phyloP scores from a whole-genome alignment of 768 basidiomycete genomes.

The Macrolepiota fuliginosa region DNA sequence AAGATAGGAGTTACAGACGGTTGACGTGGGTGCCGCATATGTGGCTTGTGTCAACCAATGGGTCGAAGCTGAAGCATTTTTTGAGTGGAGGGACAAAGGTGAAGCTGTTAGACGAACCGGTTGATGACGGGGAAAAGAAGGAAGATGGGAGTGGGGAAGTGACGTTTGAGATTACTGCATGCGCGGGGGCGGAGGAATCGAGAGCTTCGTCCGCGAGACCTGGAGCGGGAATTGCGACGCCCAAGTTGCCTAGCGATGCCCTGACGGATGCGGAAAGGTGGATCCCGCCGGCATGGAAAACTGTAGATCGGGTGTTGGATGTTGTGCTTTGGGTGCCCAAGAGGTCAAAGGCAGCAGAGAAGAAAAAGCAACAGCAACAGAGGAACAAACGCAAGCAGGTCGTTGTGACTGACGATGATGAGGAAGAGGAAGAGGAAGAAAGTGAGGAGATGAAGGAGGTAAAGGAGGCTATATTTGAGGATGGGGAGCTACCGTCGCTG shows the following conservation, averaged over 20 bases:
- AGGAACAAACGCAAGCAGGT: constrained; percentile 23
- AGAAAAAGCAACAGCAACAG: constrained; percentile 21
- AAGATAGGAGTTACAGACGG: constrained; percentile 71
- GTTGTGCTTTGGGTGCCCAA: constrained; percentile 60
- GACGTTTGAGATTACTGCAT: constrained; percentile 35
- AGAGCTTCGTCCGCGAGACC: constrained; percentile 32
- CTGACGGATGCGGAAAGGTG: constrained; percentile 67
- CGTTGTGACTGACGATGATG: constrained; percentile 25
- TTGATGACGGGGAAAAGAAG: constrained; percentile 27
- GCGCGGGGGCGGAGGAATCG: constrained; percentile 33
- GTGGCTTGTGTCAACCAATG: constrained; percentile 75
- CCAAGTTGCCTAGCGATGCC: constrained; percentile 33
- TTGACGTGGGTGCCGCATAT: constrained; percentile 90
- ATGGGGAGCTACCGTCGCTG: constrained; percentile 63
- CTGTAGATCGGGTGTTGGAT: constrained; percentile 89
- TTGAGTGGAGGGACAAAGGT: constrained; percentile 66
- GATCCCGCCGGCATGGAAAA: constrained; percentile 83
- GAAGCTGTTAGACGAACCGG: constrained; percentile 52
- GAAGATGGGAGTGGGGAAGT: constrained; percentile 25
- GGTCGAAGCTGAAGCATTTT: constrained; percentile 76
- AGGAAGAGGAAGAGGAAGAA: constrained; percentile 29
- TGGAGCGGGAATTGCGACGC: constrained; percentile 19
- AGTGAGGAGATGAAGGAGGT: constrained; percentile 29
- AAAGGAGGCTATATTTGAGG: constrained; percentile 38
- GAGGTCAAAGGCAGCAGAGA: constrained; percentile 11